Evolutionary conservation across 352 stramenopile genomes (phyloP), one percentile per base, ranked within the genome.

Genomic region (Vaucheria bursata): DNA sequence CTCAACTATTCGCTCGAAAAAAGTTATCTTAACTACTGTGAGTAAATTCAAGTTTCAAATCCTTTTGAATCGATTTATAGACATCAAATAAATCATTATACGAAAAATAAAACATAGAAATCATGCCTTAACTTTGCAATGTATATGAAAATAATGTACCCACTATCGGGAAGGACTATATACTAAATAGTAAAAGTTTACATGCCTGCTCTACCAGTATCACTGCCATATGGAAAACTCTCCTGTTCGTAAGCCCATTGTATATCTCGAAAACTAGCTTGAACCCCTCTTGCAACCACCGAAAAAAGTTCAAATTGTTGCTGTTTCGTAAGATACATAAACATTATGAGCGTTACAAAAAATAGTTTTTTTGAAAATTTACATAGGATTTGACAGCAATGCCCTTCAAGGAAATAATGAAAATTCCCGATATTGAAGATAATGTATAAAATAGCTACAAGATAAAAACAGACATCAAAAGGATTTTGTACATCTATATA

Each of bases 191-290:
- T n/a, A n/a, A n/a, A n/a, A n/a, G n/a, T n/a, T n/a, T n/a, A n/a
- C n/a, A n/a, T n/a, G n/a, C n/a, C 45, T 59, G 45, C 45, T 59
- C 12, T 59, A 59, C 45, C 45, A 25, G 45, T 59, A 25, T 25
- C 45, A 25, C 45, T 59, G 45, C 45, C 45, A 25, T 59, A 59
- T 25, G 45, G 45, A 59, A 59, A 59, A 12, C 12, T 7, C 67
- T 75, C 75, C 64, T 80, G 75, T 31, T 64, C 36, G 35, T 37
- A 72, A 45, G 75, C 75, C 75, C 75, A 80, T 50, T 80, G 65
- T 45, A 80, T 38, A 66, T 50, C 68, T 49, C 73, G 66, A 38
- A 80, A 80, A 67, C 76, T 37, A 49, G 75, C 75, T 32, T 38
- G 33, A 7, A 80, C 75, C n/a, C 75, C 75, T 3, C 68, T 34